These are phyloP conservation scores for Boletus fagicola DNA, from an alignment of 768 basidiomycete genomes.

Conservation along the genomic window DNA sequence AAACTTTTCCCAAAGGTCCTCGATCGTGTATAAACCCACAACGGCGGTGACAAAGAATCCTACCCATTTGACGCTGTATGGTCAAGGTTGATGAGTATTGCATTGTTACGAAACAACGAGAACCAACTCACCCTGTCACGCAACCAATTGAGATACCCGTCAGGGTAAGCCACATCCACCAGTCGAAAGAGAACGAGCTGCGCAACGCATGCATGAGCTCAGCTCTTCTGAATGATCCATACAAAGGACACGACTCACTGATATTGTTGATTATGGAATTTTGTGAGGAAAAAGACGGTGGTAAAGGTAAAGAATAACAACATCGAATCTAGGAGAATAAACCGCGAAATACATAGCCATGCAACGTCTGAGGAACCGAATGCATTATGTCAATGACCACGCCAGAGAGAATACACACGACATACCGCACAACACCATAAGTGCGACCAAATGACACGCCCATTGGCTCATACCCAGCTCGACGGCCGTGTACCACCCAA, in stretches of 20 bases:
- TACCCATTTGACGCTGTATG: slow-evolving; percentile 85
- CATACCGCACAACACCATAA: slow-evolving; percentile 90
- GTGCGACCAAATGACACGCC: slow-evolving; percentile 86
- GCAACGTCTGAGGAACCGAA: slow-evolving; percentile 68
- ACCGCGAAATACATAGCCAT: slow-evolving; percentile 95
- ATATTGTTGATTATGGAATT: slow-evolving; percentile 96
- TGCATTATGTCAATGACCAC: neutral
- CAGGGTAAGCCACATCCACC: slow-evolving; percentile 95
- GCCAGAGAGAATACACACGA: slow-evolving; percentile 24
- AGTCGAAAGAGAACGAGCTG: slow-evolving; percentile 92
- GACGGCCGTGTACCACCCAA: slow-evolving; percentile 95
- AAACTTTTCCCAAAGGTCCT: slow-evolving; percentile 98
- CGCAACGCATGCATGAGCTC: neutral
- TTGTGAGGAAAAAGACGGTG: slow-evolving; percentile 90
- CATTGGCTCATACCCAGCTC: slow-evolving; percentile 90
- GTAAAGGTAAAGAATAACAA: slow-evolving; percentile 98
- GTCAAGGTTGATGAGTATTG: neutral
- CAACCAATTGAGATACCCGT: slow-evolving; percentile 95
- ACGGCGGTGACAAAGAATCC: slow-evolving; percentile 94
- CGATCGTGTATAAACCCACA: slow-evolving; percentile 93
- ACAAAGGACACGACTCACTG: slow-evolving; percentile 54
- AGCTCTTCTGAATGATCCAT: neutral
- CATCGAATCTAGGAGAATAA: slow-evolving; percentile 98
- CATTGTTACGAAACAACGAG: neutral
- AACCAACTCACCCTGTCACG: slow-evolving; percentile 70